Conservation (phyloP, 805 yeast species). For the Candida maris region DNA sequence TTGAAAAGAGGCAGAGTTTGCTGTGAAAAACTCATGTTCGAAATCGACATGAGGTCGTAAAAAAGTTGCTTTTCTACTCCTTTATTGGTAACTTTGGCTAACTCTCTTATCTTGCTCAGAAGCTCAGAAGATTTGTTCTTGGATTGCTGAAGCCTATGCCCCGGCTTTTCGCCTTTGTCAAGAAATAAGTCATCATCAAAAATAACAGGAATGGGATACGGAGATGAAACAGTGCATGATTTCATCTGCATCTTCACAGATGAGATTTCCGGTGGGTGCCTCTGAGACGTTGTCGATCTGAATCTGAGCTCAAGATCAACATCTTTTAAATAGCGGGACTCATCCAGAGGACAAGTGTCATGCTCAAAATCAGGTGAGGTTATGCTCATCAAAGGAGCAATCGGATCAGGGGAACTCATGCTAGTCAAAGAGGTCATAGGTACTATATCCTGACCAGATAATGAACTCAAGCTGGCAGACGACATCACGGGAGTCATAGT, state of each 20-base stretch:
- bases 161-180: conserved; percentile 11
- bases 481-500: conserved; percentile 12
- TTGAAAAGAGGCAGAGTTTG: conserved; percentile 16
- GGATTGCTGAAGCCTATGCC: conserved; percentile 11
- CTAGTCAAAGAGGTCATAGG: conserved; percentile 12
- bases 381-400: conserved; percentile 7
- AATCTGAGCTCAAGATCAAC: conserved; percentile 13
- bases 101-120: conserved; percentile 11
- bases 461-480: conserved; percentile 1
- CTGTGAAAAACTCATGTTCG: conserved; percentile 16
- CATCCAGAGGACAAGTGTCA: conserved; percentile 5
- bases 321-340: conserved; percentile 14
- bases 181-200: conserved; percentile 16
- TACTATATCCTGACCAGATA: conserved; percentile 5
- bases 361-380: no score
- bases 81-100: conserved; percentile 17
- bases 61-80: conserved; percentile 24
- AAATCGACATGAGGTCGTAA: conserved; percentile 20
- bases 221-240: conserved; percentile 19
- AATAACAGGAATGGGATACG: conserved; percentile 17
- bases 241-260: conserved; percentile 14
- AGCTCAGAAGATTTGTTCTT: conserved; percentile 14
- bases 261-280: conserved; percentile 15
- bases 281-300: conserved; percentile 2
- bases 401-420: no score